Conservation (phyloP, 805 yeast genomes). For the Monosporozyma servazzii region DNA sequence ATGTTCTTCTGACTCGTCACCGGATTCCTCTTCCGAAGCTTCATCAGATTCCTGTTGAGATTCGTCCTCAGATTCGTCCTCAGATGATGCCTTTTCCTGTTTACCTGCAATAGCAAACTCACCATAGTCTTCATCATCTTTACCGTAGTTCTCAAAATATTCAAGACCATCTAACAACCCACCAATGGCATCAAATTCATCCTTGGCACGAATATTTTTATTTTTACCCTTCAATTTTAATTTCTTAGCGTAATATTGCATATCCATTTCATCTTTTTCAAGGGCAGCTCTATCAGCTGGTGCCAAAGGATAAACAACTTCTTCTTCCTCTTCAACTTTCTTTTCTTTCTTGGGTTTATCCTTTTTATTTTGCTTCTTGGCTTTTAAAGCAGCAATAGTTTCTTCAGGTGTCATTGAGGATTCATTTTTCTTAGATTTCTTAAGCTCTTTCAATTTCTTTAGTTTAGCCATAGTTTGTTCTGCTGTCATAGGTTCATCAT, state of each 20-base stretch:
- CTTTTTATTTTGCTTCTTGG: slow-evolving; percentile 22
- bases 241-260: slow-evolving; percentile 73
- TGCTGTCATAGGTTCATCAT: slow-evolving; percentile 26
- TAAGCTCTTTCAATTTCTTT: slow-evolving; percentile 21
- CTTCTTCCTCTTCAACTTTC: slow-evolving; percentile 8
- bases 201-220: slow-evolving; percentile 37
- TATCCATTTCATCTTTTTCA: slow-evolving; percentile 64
- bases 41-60: slow-evolving; percentile 37
- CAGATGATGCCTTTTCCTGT: slow-evolving; percentile 17
- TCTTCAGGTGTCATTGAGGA: slow-evolving; percentile 27
- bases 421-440: slow-evolving; percentile 13
- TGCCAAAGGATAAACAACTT: slow-evolving; percentile 22
- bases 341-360: slow-evolving; percentile 5
- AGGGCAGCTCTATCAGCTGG: slow-evolving; percentile 42
- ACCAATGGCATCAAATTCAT: slow-evolving; percentile 69
- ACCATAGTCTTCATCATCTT: slow-evolving; percentile 25
- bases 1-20: slow-evolving; percentile 10
- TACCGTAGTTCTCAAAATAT: slow-evolving; percentile 32
- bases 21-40: slow-evolving; percentile 7
- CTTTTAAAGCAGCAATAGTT: slow-evolving; percentile 30
- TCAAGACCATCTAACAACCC: slow-evolving; percentile 68
- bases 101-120: slow-evolving; percentile 23
- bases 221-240: slow-evolving; percentile 57
- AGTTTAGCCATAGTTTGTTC: slow-evolving; percentile 39
- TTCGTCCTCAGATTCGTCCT: slow-evolving; percentile 29